Evolutionary conservation across 148 eudicot genomes (phyloP).

Genomic region (Cornus kousa): DNA sequence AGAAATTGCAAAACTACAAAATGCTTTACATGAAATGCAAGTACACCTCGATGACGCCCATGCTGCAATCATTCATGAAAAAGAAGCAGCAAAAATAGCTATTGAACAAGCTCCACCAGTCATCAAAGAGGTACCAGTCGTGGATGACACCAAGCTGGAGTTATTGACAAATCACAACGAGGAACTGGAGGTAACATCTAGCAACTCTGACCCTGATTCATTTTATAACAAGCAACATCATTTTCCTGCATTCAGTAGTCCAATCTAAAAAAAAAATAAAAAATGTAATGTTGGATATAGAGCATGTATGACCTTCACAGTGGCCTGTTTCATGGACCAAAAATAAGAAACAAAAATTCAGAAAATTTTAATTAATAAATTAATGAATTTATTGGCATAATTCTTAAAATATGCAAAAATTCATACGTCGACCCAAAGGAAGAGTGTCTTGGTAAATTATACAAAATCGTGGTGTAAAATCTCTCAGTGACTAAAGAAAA

Average conservation of each 20-base stretch:
- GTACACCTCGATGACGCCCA: slow-evolving; percentile 78
- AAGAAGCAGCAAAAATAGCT: slow-evolving; percentile 94
- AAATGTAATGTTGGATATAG: neutral
- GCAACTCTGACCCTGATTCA: slow-evolving; percentile 5
- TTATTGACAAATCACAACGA: slow-evolving; percentile 44
- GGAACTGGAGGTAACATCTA: slow-evolving; percentile 44
- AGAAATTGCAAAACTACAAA: slow-evolving; percentile 69
- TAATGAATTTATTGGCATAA: neutral
- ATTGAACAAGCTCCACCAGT: slow-evolving; percentile 98
- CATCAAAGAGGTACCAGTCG: slow-evolving; percentile 80
- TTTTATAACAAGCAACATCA: slow-evolving; percentile 7
- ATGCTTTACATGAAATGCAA: slow-evolving; percentile 63
- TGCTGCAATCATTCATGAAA: slow-evolving; percentile 63
- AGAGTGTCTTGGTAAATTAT: neutral
- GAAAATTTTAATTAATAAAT: neutral
- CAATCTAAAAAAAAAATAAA: neutral
- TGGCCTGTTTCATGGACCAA: neutral
- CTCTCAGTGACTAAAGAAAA: neutral
- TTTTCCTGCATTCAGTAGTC: neutral
- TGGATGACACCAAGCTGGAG: slow-evolving; percentile 61
- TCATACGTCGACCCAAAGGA: neutral
- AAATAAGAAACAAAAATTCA: neutral
- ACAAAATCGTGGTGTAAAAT: neutral
- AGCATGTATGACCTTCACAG: neutral
- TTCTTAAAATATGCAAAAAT: too few relatives aligned